Conservation (phyloP, 2,329 filamentous ascomycete species). For the Neofusicoccum parvum region DNA sequence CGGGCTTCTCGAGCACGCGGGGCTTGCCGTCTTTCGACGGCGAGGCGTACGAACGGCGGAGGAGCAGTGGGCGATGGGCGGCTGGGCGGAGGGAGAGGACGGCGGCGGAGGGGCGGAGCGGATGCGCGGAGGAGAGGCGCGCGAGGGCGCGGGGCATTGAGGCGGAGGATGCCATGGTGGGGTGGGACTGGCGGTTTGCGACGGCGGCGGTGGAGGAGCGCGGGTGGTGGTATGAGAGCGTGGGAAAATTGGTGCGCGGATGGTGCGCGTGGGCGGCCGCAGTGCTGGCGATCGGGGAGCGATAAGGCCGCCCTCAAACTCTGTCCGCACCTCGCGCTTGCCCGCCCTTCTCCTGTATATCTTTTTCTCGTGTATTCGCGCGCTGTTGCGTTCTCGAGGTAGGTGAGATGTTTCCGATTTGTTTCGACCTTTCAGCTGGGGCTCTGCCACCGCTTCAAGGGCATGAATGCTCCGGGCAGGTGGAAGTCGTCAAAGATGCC, state of each 20-base stretch:
- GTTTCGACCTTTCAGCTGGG: neutral
- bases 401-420: neutral
- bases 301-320: neutral
- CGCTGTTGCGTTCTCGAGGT: neutral
- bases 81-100: constrained; percentile 24
- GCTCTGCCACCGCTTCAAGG: neutral
- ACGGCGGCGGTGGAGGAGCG: neutral
- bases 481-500: neutral
- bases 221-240: neutral
- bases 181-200: neutral
- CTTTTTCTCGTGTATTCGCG: neutral
- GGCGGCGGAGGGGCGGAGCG: constrained; percentile 22
- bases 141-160: constrained; percentile 39
- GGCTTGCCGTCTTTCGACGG: constrained; percentile 51
- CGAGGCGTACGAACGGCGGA: constrained; percentile 29
- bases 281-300: constrained; percentile 6
- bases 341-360: neutral
- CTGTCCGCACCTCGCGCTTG: neutral
- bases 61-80: constrained; percentile 27
- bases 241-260: constrained; percentile 13
- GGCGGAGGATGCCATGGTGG: constrained; percentile 34
- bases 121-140: constrained; percentile 26
- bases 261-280: constrained; percentile 1
- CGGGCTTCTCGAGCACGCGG: constrained; percentile 74
- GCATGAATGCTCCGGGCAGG: neutral